Evolutionary conservation across 2,329 filamentous ascomycete species (phyloP).

Genomic region (Colletotrichum destructivum): DNA sequence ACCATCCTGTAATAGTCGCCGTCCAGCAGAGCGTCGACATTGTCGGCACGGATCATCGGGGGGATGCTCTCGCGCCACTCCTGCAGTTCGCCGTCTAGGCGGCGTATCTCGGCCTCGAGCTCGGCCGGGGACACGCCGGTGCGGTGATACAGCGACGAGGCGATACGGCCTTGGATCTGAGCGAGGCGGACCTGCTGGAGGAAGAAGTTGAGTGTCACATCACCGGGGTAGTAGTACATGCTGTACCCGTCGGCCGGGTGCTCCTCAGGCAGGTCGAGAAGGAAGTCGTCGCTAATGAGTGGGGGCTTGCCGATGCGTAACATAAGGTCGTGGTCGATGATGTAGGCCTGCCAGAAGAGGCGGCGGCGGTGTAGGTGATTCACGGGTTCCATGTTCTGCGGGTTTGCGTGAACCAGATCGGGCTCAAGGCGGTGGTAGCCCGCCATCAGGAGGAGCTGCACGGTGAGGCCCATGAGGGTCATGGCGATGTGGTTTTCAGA

Average conservation of each 20-base stretch:
- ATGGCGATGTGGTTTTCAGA: constrained; percentile 34
- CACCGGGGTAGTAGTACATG: constrained; percentile 35
- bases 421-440: constrained; percentile 27
- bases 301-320: constrained; percentile 36
- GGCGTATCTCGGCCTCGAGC: constrained; percentile 37
- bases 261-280: constrained; percentile 37
- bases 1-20: constrained; percentile 33
- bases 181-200: constrained; percentile 37
- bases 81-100: constrained; percentile 34
- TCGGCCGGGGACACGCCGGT: constrained; percentile 22
- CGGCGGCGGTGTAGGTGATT: constrained; percentile 26
- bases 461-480: constrained; percentile 18
- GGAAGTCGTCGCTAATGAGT: constrained; percentile 37
- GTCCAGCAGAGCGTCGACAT: constrained; percentile 30
- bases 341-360: constrained; percentile 33
- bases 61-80: constrained; percentile 37
- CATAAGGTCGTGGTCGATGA: constrained; percentile 35
- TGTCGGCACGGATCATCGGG: constrained; percentile 37
- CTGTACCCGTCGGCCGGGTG: constrained; percentile 33
- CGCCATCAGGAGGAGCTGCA: constrained; percentile 27
- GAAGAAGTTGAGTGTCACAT: constrained; percentile 35
- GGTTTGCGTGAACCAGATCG: neutral
- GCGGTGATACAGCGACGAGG: constrained; percentile 18
- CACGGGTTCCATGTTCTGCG: neutral
- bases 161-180: constrained; percentile 32